These are phyloP conservation scores for Chaetoscypha palmicola DNA, from an alignment of 2,329 filamentous ascomycete species.

Conservation along the genomic window DNA sequence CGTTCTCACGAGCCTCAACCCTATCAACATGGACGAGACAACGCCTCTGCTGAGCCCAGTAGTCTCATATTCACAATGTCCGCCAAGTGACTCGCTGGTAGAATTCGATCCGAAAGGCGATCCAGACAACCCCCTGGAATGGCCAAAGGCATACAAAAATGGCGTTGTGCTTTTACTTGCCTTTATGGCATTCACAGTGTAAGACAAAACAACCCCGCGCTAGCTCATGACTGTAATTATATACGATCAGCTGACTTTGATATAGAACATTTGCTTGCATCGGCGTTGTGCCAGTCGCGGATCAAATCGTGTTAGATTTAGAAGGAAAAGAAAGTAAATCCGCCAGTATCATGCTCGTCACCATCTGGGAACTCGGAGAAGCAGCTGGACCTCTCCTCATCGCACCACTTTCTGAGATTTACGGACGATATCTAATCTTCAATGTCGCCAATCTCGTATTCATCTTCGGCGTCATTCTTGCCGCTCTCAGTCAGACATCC, in stretches of 20 bases:
- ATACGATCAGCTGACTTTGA: not conserved
- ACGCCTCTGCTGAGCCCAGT: not conserved
- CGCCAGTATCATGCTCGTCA: conserved; percentile 42
- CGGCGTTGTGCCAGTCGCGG: conserved; percentile 46
- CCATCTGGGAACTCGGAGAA: conserved; percentile 44
- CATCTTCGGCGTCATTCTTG: conserved; percentile 43
- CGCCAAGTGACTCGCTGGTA: conserved; percentile 26
- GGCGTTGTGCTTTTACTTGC: conserved; percentile 45
- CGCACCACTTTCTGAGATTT: conserved; percentile 38
- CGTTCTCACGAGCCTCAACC: no score
- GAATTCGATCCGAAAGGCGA: conserved; percentile 42
- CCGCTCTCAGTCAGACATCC: conserved; percentile 35
- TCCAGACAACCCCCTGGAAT: conserved; percentile 46
- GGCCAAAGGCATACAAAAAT: conserved; percentile 47
- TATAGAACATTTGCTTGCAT: conserved; percentile 52
- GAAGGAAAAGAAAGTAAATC: conserved; percentile 37
- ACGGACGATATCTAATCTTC: conserved; percentile 36
- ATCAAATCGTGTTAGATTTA: conserved; percentile 43
- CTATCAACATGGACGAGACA: conserved; percentile 5
- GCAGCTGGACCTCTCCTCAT: conserved; percentile 39
- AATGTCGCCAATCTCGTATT: conserved; percentile 42
- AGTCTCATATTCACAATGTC: not conserved
- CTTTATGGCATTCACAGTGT: conserved; percentile 44
- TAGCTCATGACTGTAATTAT: not conserved
- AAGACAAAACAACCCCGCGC: no score